Percentiles rank a stretch among this genome's conserved stretches.
phyloP scores from a whole-genome alignment of 306 rosid genomes.

The Pyrus betulifolia region DNA sequence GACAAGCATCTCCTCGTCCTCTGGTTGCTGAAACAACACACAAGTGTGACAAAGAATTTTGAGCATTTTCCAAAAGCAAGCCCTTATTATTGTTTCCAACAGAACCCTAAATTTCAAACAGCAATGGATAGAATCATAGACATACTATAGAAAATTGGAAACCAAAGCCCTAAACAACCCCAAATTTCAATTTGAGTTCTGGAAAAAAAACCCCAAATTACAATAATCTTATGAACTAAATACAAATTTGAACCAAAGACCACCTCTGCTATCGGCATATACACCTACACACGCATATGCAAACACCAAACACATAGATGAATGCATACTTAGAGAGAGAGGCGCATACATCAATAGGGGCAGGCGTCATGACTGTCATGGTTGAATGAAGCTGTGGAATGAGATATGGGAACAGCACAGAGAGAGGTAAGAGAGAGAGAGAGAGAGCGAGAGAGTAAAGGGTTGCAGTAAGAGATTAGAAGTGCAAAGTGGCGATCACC shows the following conservation, averaged over 20 bases:
- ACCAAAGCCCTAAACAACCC: conserved; percentile 40
- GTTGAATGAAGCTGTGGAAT: conserved; percentile 5
- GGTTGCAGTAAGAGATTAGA: not conserved
- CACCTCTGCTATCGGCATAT: conserved; percentile 14
- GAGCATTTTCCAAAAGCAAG: conserved; percentile 22
- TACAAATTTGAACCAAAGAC: conserved; percentile 1
- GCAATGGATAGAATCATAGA: conserved; percentile 11
- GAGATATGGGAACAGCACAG: not conserved
- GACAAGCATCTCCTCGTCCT: conserved; percentile 93
- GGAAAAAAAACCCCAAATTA: conserved; percentile 11
- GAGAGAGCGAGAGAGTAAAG: not conserved
- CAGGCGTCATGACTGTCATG: conserved; percentile 72
- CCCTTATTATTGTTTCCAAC: conserved; percentile 14
- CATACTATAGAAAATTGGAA: conserved; percentile 25
- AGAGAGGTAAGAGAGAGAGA: not conserved
- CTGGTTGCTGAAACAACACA: conserved; percentile 56
- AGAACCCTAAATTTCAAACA: conserved; percentile 36
- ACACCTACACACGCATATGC: conserved; percentile 5
- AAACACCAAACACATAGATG: not conserved
- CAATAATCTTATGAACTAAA: conserved; percentile 18
- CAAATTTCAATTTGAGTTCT: not conserved
- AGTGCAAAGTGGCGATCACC: conserved; percentile 10
- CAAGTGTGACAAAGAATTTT: conserved; percentile 6
- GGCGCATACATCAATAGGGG: conserved; percentile 66
- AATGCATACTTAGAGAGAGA: not conserved